Evolutionary conservation across 805 yeast genomes (phyloP).

Genomic region (Sugiyamaella qingdaonensis): DNA sequence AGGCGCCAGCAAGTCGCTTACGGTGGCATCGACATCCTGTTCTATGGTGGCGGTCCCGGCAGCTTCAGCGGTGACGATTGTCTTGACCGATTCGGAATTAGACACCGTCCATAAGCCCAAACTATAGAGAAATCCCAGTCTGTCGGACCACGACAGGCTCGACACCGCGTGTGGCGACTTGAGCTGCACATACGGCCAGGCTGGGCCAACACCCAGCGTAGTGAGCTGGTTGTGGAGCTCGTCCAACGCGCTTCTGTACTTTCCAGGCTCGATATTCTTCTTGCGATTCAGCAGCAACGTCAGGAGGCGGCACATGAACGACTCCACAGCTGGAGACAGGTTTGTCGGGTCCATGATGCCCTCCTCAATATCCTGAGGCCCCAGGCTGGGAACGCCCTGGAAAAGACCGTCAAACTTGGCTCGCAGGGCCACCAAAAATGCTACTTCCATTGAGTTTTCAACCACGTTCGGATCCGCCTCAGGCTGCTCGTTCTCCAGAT

Average conservation of each 20-base stretch:
- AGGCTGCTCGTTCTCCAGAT: constrained; percentile 25
- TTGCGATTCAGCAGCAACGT: constrained; percentile 38
- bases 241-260: constrained; percentile 36
- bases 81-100: constrained; percentile 28
- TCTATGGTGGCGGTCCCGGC: not conserved
- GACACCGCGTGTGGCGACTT: constrained; percentile 10
- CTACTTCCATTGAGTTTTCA: constrained; percentile 26
- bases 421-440: constrained; percentile 30
- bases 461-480: constrained; percentile 17
- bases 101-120: constrained; percentile 33
- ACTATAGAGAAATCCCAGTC: constrained; percentile 32
- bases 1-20: not conserved
- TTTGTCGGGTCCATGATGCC: constrained; percentile 24
- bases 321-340: constrained; percentile 27
- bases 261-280: constrained; percentile 36
- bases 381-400: constrained; percentile 32
- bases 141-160: constrained; percentile 27
- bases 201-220: constrained; percentile 27
- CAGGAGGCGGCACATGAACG: constrained; percentile 33
- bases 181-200: constrained; percentile 28
- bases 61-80: constrained; percentile 12
- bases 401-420: constrained; percentile 28
- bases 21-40: not conserved
- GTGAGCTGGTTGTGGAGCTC: constrained; percentile 32
- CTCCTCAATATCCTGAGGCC: constrained; percentile 41